Base-by-base conservation (phyloP, 2,329 filamentous ascomycete species). In the Lasiodiplodia sp. region DNA sequence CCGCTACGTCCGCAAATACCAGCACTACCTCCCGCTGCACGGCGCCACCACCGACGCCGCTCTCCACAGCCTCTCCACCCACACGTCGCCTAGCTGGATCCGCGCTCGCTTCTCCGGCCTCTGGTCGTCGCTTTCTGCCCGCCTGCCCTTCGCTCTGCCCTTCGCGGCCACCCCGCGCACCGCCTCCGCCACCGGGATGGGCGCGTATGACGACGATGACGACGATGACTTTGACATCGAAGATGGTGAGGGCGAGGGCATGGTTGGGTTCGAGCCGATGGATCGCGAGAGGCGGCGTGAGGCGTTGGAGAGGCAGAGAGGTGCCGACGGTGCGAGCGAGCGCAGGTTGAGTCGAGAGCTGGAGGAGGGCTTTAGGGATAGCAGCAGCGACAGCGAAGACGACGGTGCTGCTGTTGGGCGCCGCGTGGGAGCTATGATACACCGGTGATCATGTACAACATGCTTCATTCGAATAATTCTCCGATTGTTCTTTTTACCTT, bases 291-390 rank as follows among this genome's bases (percentile, higher is more conserved):
- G 75, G 37, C 73, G 81, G 60, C 71, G 81, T 64, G 80, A 79
- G 72, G 77, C 78, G 8, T 74, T 81, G 52, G 80, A 81, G 67
- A 75, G 79, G 69, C 70, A 79, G 23, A 71, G 79, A 58, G 56
- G 25, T 14, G 28, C 28, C 14, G 23, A 58, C 80, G 56, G 72
- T 66, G 71, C 78, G 49, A 85, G 84, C 58, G 81, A 85, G 53
- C 83, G 87, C 72, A 85, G 93, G 71, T 75, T 97, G 70, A 95
- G 92, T 78, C 85, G 93, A 80, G 93, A 97, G 73, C 79, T 95
- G 64, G 92, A 95, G 77, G 86, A 91, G 74, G 91, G 90, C 0
- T 93, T 93, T 76, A 87, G 88, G 79, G 91, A 92, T 77, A 89
- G 92, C 73, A 92, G 90, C 75, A 88, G 90, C 47, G 87, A 89